These are phyloP conservation scores for Taphrina pruni DNA, from an alignment of 1,139 yeast genomes.

Conservation along the genomic window DNA sequence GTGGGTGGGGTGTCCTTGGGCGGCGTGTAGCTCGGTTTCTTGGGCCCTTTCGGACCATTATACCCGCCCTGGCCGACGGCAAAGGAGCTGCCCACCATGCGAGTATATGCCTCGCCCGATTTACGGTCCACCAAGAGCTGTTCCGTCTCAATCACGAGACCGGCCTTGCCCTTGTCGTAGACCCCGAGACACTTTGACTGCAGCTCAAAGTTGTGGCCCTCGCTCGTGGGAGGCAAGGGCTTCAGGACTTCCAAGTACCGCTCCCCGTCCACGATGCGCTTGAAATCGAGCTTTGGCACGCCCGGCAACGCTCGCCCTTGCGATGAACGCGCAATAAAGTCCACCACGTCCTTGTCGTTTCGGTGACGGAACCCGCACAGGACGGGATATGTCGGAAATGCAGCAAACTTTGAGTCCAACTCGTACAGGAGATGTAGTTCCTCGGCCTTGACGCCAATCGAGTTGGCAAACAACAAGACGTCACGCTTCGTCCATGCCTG, in stretches of 20 bases:
- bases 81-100: slow-evolving; percentile 30
- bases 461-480: slow-evolving; percentile 36
- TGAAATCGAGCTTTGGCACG: slow-evolving; percentile 36
- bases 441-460: slow-evolving; percentile 37
- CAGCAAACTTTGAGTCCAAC: slow-evolving; percentile 35
- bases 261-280: slow-evolving; percentile 39
- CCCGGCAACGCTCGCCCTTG: slow-evolving; percentile 29
- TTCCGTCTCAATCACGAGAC: slow-evolving; percentile 38
- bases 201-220: slow-evolving; percentile 34
- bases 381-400: slow-evolving; percentile 38
- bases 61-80: slow-evolving; percentile 40
- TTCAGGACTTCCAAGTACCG: slow-evolving; percentile 34
- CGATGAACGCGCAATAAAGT: slow-evolving; percentile 33
- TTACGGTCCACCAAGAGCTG: slow-evolving; percentile 31
- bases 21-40: slow-evolving; percentile 30
- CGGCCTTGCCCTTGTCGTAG: slow-evolving; percentile 40
- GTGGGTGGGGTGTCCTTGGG: slow-evolving; percentile 35
- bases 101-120: slow-evolving; percentile 36
- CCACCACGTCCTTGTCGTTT: slow-evolving; percentile 32
- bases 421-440: slow-evolving; percentile 37
- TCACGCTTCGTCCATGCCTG: slow-evolving; percentile 40
- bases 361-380: slow-evolving; percentile 36
- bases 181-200: slow-evolving; percentile 32
- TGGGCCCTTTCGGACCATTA: slow-evolving; percentile 34
- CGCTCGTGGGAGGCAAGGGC: slow-evolving; percentile 27